Evolutionary conservation across 2,329 filamentous ascomycete genomes (phyloP).

Genomic region (Curvularia spicifera): DNA sequence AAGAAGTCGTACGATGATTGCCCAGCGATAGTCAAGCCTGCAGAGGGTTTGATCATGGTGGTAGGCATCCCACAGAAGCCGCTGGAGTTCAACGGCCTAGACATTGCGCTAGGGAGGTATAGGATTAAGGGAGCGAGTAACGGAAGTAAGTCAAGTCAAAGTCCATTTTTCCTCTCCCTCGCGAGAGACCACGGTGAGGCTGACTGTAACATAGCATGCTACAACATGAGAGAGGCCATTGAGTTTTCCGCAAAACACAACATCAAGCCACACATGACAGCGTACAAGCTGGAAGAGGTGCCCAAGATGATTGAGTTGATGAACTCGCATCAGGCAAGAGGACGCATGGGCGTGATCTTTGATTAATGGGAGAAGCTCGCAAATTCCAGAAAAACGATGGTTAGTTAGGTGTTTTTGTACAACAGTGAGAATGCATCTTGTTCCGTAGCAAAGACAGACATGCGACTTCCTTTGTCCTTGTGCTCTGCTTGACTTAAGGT

Average conservation of each 20-base stretch:
- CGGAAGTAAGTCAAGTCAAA: constrained; percentile 34
- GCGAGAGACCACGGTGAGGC: constrained; percentile 26
- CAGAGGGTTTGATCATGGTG: constrained; percentile 43
- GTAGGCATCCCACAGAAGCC: constrained; percentile 44
- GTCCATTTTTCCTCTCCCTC: background rate
- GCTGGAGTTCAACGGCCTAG: constrained; percentile 41
- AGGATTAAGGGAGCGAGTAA: constrained; percentile 43
- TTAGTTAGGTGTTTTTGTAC: no score
- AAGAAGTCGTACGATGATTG: constrained; percentile 45
- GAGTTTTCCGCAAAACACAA: constrained; percentile 45
- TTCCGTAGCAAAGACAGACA: background rate
- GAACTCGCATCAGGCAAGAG: constrained; percentile 40
- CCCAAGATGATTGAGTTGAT: constrained; percentile 47
- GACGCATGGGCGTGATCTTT: constrained; percentile 43
- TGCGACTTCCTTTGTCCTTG: background rate
- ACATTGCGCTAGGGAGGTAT: constrained; percentile 40
- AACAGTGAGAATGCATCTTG: background rate
- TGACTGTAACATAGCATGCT: constrained; percentile 51
- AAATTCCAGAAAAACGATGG: background rate
- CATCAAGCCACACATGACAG: constrained; percentile 40
- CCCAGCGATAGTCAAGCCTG: constrained; percentile 40
- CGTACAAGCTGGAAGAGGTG: constrained; percentile 41
- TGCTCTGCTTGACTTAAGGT: background rate
- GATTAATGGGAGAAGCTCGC: constrained; percentile 11
- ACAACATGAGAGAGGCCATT: constrained; percentile 45